phyloP scores from a whole-genome alignment of 2,329 filamentous ascomycete species.

The Ceratocystis ficicola region DNA sequence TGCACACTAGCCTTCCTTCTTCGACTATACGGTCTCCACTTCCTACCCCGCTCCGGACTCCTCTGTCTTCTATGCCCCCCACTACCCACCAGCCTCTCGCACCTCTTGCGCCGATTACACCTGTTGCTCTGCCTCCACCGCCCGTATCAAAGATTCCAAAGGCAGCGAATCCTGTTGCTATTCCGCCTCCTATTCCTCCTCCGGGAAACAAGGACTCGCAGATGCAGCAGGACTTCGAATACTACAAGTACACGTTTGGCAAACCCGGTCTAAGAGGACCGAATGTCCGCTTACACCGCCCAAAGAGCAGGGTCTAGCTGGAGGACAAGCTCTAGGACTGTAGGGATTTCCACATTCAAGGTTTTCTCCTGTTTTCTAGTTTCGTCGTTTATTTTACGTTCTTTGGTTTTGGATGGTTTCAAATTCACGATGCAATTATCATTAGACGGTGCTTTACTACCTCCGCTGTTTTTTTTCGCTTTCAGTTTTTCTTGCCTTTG shows the following conservation, averaged over 20 bases:
- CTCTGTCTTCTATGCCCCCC: not conserved
- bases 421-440: not conserved
- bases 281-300: constrained; percentile 8
- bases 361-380: not conserved
- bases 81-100: not conserved
- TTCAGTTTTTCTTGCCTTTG: not conserved
- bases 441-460: not conserved
- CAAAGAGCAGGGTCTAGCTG: not conserved
- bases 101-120: constrained; percentile 8
- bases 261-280: constrained; percentile 1
- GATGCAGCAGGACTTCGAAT: constrained; percentile 21
- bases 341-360: too few relatives aligned
- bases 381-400: not conserved
- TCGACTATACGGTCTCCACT: not conserved
- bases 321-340: too few relatives aligned
- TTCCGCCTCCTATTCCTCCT: constrained; percentile 17
- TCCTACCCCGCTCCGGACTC: not conserved
- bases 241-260: constrained; percentile 21
- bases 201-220: constrained; percentile 19
- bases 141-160: not conserved
- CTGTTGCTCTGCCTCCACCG: not conserved
- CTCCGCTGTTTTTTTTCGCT: not conserved
- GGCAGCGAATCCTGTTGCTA: not conserved
- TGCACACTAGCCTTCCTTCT: not conserved
- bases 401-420: not conserved